Percentiles rank a stretch among this genome's conserved stretches.
Evolutionary conservation across 495 filamentous ascomycete species (phyloP).

Genomic region (Daldinia decipiens): DNA sequence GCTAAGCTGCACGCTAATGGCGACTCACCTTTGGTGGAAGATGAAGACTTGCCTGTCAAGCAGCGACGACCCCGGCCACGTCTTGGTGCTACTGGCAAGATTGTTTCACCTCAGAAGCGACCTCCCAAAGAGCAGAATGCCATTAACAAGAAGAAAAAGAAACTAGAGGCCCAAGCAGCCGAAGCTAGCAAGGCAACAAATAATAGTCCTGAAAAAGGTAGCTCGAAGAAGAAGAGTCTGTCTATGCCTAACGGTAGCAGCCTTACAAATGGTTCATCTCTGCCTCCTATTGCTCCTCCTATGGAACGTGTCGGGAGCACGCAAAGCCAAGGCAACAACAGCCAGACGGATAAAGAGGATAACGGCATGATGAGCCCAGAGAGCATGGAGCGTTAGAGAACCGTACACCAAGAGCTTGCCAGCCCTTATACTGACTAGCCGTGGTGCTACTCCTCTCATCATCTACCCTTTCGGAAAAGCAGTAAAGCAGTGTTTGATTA

Average conservation of each 20-base stretch:
- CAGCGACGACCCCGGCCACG: conserved; percentile 92
- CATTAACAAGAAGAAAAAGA: conserved; percentile 80
- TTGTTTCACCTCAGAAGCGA: conserved; percentile 87
- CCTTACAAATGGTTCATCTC: conserved; percentile 26
- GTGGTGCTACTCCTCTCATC: background rate
- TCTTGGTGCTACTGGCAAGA: conserved; percentile 94
- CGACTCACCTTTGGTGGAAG: conserved; percentile 86
- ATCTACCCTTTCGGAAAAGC: background rate
- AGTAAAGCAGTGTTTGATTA: conserved; percentile 25
- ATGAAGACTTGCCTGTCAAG: conserved; percentile 92
- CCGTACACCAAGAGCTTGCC: background rate
- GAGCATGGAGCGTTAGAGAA: conserved; percentile 61
- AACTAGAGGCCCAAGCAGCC: conserved; percentile 61
- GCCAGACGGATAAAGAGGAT: conserved; percentile 65
- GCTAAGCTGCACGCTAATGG: conserved; percentile 83
- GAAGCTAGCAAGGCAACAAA: conserved; percentile 51
- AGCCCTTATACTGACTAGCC: background rate
- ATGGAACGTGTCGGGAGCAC: conserved; percentile 63
- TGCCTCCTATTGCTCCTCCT: conserved; percentile 44
- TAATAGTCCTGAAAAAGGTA: conserved; percentile 55
- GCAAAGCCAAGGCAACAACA: conserved; percentile 62
- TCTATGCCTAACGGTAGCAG: conserved; percentile 50
- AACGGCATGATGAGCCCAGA: conserved; percentile 75
- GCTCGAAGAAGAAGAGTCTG: conserved; percentile 55
- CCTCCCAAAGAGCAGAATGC: conserved; percentile 79